Base-by-base conservation (phyloP, 176 grass and related monocot species). In the Oryza glaberrima region DNA sequence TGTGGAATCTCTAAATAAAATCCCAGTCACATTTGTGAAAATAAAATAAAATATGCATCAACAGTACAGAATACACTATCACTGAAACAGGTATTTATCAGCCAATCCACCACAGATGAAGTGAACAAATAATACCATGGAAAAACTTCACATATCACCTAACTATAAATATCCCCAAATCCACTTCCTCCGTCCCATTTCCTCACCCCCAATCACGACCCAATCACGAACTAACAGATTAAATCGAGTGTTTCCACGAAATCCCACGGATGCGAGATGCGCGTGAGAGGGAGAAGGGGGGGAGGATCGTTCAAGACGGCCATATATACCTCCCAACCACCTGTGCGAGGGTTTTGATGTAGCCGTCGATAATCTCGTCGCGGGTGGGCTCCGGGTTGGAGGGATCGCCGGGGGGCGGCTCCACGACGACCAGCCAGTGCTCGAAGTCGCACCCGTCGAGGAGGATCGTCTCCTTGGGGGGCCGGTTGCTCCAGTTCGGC, bases 341-440 rank as follows among this genome's bases (percentile, higher is more conserved):
- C 73, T 84, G 44, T 0, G 95, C 87, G 1, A 95, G 95, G 67
- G 95, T 98, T 48, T 95, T 91, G 89, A 98, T 93, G 82, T 93
- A 98, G 75, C 68, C 28, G 58, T 95, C 92, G 48, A 98, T 98
- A 60, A 98, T 95, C 69, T 98, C 95, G 1, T 98, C 95, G 28
- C 92, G 93, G 13, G 89, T 58, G 74, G 82, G 6, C 2, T 92
- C 86, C 20, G 95, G 92, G 48, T 88, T 89, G 3, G 20, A 35
- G 41, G 73, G 7, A 49, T 91, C 51, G n/a, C 93, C 90, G 0
- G 88, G 70, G 1, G 95, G 92, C 48, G 90, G 88, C 16, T 98
- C 95, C 90, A 98, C 69, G 76, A 98, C 90, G 65, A 98, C 76
- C 12, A 98, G 90, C 92, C 92, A 98, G 69, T 98, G 95, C 85